Evolutionary conservation across 2,329 filamentous ascomycete genomes (phyloP).

Genomic region (Penicillium sp.): DNA sequence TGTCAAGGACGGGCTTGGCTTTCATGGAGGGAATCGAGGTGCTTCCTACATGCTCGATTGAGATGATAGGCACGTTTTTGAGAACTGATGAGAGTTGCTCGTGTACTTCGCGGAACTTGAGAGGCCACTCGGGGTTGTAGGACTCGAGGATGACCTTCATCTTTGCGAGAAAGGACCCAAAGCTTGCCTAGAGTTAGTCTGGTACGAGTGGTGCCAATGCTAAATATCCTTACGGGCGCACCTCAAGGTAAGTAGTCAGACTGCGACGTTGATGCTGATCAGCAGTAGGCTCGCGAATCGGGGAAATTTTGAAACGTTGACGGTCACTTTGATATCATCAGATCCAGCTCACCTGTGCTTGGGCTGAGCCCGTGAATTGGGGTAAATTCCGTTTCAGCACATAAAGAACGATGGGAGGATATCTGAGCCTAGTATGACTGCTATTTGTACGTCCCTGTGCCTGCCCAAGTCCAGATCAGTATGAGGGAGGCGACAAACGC

Average conservation of each 20-base stretch:
- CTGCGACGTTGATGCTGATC: neutral
- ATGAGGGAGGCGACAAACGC: neutral
- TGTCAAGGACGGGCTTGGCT: constrained; percentile 20
- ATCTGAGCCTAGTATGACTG: neutral
- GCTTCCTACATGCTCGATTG: constrained; percentile 20
- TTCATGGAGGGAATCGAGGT: constrained; percentile 14
- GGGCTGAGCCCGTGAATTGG: neutral
- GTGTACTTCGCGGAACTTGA: neutral
- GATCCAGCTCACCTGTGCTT: neutral
- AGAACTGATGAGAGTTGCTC: neutral
- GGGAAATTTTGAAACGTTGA: no score
- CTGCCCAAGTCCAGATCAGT: neutral
- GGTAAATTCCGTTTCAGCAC: neutral
- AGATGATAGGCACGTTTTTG: constrained; percentile 6
- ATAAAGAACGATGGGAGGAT: neutral
- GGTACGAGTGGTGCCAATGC: neutral
- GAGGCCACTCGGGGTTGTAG: constrained; percentile 3
- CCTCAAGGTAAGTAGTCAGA: neutral
- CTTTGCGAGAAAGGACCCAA: neutral
- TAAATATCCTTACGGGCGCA: no score
- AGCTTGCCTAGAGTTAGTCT: neutral
- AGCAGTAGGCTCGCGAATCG: neutral
- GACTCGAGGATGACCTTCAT: constrained; percentile 2
- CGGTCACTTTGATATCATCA: neutral
- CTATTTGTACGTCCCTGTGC: neutral